phyloP scores from a whole-genome alignment of 78 protist species.

The Pigoraptor vietnamica region DNA sequence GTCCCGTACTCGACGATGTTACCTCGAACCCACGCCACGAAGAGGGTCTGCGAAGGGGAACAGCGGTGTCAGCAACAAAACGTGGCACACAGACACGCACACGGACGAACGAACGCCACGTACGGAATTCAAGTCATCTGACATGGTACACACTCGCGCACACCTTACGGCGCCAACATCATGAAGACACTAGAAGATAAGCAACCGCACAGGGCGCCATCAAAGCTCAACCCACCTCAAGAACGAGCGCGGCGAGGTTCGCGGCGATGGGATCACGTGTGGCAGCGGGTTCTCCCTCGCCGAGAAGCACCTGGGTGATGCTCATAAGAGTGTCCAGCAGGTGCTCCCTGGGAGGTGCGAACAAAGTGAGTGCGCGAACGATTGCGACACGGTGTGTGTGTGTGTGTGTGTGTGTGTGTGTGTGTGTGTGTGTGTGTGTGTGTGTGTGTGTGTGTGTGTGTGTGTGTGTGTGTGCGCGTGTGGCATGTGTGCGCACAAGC shows the following conservation, averaged over 20 bases:
- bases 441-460: too few relatives aligned
- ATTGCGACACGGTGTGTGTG: too few relatives aligned
- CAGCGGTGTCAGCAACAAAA: neutral
- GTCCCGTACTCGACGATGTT: neutral
- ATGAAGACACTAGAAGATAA: too few relatives aligned
- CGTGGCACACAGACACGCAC: neutral
- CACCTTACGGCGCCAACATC: neutral
- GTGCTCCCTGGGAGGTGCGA: too few relatives aligned
- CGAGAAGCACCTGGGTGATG: neutral
- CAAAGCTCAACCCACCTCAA: neutral
- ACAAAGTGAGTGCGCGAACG: too few relatives aligned
- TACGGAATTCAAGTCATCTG: too few relatives aligned
- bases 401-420: too few relatives aligned
- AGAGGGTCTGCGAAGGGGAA: neutral
- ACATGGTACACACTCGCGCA: neutral
- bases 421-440: too few relatives aligned
- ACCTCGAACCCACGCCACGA: constrained; percentile 1
- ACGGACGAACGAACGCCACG: too few relatives aligned
- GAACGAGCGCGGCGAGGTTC: neutral
- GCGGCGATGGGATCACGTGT: neutral
- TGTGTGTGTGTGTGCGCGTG: too few relatives aligned
- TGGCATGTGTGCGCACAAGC: too few relatives aligned
- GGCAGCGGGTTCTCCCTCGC: neutral
- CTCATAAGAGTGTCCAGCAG: neutral
- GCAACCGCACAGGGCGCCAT: neutral